Evolutionary conservation across 2,329 filamentous ascomycete genomes (phyloP).

Genomic region (Lachnellula cervina): DNA sequence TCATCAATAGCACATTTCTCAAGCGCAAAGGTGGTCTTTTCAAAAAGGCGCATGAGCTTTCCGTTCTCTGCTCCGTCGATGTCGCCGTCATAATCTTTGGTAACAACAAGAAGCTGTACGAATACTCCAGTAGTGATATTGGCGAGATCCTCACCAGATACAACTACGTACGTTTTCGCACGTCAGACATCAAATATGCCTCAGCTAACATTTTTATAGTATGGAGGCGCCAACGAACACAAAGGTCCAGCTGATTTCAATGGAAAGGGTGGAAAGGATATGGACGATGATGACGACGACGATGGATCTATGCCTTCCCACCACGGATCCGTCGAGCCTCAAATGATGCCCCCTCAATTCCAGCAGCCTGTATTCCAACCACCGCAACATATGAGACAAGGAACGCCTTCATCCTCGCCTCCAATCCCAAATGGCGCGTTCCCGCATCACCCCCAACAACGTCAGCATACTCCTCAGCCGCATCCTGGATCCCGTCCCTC

Average conservation of each 20-base stretch:
- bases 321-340: conserved; percentile 39
- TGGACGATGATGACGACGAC: conserved; percentile 77
- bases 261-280: conserved; percentile 59
- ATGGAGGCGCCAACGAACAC: conserved; percentile 89
- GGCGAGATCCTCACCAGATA: conserved; percentile 83
- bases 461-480: conserved; percentile 79
- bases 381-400: conserved; percentile 72
- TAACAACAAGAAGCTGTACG: conserved; percentile 97
- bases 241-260: conserved; percentile 93
- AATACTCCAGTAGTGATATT: conserved; percentile 94
- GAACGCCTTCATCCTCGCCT: conserved; percentile 81
- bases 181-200: conserved; percentile 2
- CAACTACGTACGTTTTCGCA: conserved; percentile 70
- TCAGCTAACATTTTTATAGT: conserved; percentile 48
- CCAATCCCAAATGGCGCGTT: conserved; percentile 61
- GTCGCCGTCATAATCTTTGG: conserved; percentile 98
- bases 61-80: conserved; percentile 95
- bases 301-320: conserved; percentile 61
- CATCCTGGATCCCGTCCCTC: conserved; percentile 68
- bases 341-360: conserved; percentile 66
- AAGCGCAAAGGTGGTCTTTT: conserved; percentile 98
- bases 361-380: conserved; percentile 51
- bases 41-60: conserved; percentile 99
- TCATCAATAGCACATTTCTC: conserved; percentile 71
- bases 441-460: conserved; percentile 40